Base-by-base conservation (phyloP, 164 flowering plant genomes). In the Liriodendron chinense region DNA sequence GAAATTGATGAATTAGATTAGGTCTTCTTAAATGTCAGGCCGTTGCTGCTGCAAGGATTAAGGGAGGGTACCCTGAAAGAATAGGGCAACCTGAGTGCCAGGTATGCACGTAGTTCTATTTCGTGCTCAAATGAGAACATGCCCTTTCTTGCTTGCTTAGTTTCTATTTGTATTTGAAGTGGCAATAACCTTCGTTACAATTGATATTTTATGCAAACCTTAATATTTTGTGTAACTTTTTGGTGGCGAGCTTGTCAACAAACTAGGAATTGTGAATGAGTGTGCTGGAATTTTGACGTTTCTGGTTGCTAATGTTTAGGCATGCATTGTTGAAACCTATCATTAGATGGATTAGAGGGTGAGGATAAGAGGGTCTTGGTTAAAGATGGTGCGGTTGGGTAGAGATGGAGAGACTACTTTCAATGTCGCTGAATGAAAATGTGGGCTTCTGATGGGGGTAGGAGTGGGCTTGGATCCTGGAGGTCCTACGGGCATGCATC, bases 71-170 rank as follows among this genome's bases (percentile, higher is more conserved):
- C 79, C 99, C 99, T 47, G 98, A 94, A 86, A 89, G 98, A 85
- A 61, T 87, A 57, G 98, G 98, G 70, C 98, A 95, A 74, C 98
- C 94, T 65, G 99, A 96, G 85, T 96, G 99, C 72, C 96, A 94
- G 98, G 99, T 85, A 87, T 78, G 71, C 62, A 49, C 23, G 49
- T 49, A 14, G 34, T 50, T 18, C 34, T 14, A 22, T 49, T 49
- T 24, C 25, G 14, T 50, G 56, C 16, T 49, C 53, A 50, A 13
- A 49, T 21, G n/a, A 13, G 72, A 21, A 13, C 1, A 56, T 14
- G 24, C 10, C 9, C 24, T 20, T 66, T 24, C 71, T 34, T 69
- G 56, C 20, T 12, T 23, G 24, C 62, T 53, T 53, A 13, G 59
- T 53, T 70, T 23, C 61, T 70, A 47, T 47, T 47, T 50, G 25